phyloP scores from a whole-genome alignment of 225 moss, liverwort and hornwort genomes.

The Marchantia paleacea region DNA sequence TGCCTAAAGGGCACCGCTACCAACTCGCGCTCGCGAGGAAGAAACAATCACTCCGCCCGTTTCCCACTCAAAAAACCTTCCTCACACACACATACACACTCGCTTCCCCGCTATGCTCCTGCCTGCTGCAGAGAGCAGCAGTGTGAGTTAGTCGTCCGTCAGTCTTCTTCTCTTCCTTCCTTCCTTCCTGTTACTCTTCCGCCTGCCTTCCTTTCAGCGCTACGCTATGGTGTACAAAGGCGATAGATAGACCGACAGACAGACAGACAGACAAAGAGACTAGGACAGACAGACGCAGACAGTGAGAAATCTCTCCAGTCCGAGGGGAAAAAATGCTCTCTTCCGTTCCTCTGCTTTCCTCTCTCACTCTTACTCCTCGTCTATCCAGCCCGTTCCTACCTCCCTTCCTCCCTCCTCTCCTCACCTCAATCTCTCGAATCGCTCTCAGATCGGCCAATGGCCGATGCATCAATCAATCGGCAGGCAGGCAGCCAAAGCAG shows the following conservation, averaged over 20 bases:
- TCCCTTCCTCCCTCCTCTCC: slow-evolving; percentile 3
- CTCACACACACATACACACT: background rate
- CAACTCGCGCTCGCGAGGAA: background rate
- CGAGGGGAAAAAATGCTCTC: slow-evolving; percentile 1
- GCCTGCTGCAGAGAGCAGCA: slow-evolving; percentile 10
- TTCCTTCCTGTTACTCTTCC: slow-evolving; percentile 5
- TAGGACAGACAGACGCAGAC: slow-evolving; percentile 6
- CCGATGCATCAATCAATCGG: slow-evolving; percentile 29
- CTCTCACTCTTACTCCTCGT: background rate
- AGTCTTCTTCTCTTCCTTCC: slow-evolving; percentile 2
- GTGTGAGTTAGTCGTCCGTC: background rate
- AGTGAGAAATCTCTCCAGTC: slow-evolving; percentile 4
- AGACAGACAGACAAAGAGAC: background rate
- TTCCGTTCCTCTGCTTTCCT: background rate
- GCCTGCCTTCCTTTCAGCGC: slow-evolving; percentile 1
- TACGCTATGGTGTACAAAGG: slow-evolving; percentile 13
- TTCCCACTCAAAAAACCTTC: background rate
- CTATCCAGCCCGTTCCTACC: background rate
- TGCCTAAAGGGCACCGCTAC: background rate
- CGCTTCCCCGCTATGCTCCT: background rate
- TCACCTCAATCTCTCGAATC: slow-evolving; percentile 12
- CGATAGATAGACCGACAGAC: background rate
- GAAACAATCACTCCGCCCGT: slow-evolving; percentile 2
- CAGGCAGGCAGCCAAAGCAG: slow-evolving; percentile 18
- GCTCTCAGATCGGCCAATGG: slow-evolving; percentile 9